Evolutionary conservation across 1,284 basidiomycete species (phyloP), one percentile per base, ranked within the genome.

Genomic region (Jaminaea rosea): DNA sequence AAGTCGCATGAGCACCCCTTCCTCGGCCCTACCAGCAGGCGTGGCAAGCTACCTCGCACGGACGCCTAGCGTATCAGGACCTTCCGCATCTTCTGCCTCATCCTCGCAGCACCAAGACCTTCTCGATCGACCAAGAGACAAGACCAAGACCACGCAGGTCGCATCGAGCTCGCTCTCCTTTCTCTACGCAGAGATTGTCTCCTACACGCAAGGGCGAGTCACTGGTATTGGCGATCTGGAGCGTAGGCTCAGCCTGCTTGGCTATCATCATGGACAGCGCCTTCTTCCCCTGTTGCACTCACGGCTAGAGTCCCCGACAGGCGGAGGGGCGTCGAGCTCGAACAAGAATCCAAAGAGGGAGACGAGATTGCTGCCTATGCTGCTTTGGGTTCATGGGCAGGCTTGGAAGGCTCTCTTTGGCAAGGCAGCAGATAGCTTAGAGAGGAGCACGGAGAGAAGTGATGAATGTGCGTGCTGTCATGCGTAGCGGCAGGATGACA

Each of bases 391-490:
- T 24, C 70, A 73, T 44, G 60, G 62, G 0, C 86, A 91, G 60
- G 84, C 98, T 23, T 98, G 93, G 86, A 84, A 85, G 58, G 86
- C 90, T 24, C 85, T 91, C 13, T 98, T 96, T 71, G 91, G 90
- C 1, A 87, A 85, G 72, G 80, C 88, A 3, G 94, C 94, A 11
- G 94, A 97, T 71, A 88, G 86, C 1, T 83, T 98, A 45, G 92
- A 98, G 76, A 86, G 89, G 76, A 91, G 88, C 65, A 90, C 96
- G 0, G 91, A 96, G 74, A 88, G 92, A 50, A 83, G 86, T 26
- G 92, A 97, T 72, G 93, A 98, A 79, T 98, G 90, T 87, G 63
- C 56, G 85, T 77, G 39, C 17, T n/a, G n/a, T n/a, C n/a, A n/a
- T n/a, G n/a, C n/a, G n/a, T n/a, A 28, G 17, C 36, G 21, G n/a